Evolutionary conservation across 164 flowering plant species (phyloP).

Genomic region (Aristolochia fimbriata): DNA sequence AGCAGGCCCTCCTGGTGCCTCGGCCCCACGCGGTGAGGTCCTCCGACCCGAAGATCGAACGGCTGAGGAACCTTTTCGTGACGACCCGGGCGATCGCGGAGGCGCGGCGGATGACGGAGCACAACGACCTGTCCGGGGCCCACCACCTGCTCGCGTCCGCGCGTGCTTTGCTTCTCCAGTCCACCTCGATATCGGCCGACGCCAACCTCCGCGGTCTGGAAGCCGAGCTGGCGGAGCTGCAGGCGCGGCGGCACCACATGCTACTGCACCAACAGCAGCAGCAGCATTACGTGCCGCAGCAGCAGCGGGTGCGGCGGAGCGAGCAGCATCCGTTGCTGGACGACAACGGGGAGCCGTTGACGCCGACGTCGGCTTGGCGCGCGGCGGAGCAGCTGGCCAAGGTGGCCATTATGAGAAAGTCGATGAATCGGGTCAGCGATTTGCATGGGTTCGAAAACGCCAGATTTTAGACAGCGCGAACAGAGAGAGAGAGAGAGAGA

Average conservation of each 20-base stretch:
- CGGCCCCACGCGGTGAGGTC: constrained; percentile 42
- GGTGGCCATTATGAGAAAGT: constrained; percentile 70
- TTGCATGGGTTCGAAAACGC: constrained; percentile 98
- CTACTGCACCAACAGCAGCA: constrained; percentile 6
- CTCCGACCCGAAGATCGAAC: constrained; percentile 39
- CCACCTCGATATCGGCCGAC: constrained; percentile 27
- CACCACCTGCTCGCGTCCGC: constrained; percentile 58
- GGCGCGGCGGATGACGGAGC: constrained; percentile 51
- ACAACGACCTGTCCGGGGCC: constrained; percentile 42
- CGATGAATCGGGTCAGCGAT: constrained; percentile 69
- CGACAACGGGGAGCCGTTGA: constrained; percentile 75
- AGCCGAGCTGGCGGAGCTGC: constrained; percentile 57
- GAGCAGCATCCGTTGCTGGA: constrained; percentile 17
- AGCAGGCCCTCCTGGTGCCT: constrained; percentile 43
- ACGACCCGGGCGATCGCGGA: constrained; percentile 69
- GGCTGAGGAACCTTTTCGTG: constrained; percentile 51
- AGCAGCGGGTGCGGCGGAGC: constrained; percentile 20
- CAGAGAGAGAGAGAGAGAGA: not conserved
- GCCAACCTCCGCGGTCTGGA: constrained; percentile 48
- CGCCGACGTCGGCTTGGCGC: constrained; percentile 95
- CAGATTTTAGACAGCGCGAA: constrained; percentile 41
- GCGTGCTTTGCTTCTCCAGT: constrained; percentile 51
- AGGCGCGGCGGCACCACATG: constrained; percentile 32
- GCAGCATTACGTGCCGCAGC: not conserved
- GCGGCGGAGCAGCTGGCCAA: constrained; percentile 90